Percentiles rank a stretch among this genome's conserved stretches.
phyloP scores from a whole-genome alignment of 176 grass and related monocot species.

The Otatea glauca region DNA sequence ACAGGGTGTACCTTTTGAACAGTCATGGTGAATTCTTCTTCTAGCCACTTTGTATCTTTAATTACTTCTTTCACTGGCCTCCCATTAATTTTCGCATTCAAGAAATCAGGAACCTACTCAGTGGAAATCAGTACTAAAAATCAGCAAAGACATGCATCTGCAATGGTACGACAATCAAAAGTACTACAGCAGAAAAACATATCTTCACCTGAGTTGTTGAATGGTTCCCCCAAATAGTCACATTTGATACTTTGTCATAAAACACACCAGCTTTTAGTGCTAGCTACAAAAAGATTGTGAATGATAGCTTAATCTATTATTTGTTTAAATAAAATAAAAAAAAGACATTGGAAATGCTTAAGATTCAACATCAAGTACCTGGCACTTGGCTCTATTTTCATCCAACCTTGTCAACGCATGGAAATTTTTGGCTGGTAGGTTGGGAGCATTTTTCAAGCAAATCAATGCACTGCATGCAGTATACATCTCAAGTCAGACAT shows the following conservation, averaged over 20 bases:
- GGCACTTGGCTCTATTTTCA: slow-evolving; percentile 99
- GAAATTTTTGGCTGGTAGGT: slow-evolving; percentile 86
- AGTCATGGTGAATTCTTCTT: slow-evolving; percentile 82
- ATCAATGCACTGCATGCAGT: slow-evolving; percentile 76
- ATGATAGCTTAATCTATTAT: slow-evolving; percentile 6
- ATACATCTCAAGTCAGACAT: slow-evolving; percentile 32
- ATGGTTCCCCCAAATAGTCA: slow-evolving; percentile 99
- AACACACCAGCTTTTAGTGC: slow-evolving; percentile 96
- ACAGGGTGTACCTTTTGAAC: slow-evolving; percentile 73
- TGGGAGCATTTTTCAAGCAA: slow-evolving; percentile 93
- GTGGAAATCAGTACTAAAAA: slow-evolving; percentile 28
- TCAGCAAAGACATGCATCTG: slow-evolving; percentile 2
- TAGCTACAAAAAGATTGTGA: slow-evolving; percentile 58
- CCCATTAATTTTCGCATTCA: slow-evolving; percentile 93
- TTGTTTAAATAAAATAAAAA: slow-evolving; percentile 35
- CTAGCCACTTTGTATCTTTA: slow-evolving; percentile 84
- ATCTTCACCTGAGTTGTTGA: slow-evolving; percentile 95
- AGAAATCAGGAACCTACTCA: slow-evolving; percentile 93
- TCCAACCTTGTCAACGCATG: slow-evolving; percentile 92
- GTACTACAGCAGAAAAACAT: slow-evolving; percentile 1
- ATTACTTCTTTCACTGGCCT: slow-evolving; percentile 81
- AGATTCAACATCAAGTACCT: slow-evolving; percentile 52
- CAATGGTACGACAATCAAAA: background rate
- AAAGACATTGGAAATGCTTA: background rate
- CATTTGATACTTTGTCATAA: slow-evolving; percentile 96